Base-by-base conservation (phyloP, 257 asterid genomes). In the Coffea canephora region DNA sequence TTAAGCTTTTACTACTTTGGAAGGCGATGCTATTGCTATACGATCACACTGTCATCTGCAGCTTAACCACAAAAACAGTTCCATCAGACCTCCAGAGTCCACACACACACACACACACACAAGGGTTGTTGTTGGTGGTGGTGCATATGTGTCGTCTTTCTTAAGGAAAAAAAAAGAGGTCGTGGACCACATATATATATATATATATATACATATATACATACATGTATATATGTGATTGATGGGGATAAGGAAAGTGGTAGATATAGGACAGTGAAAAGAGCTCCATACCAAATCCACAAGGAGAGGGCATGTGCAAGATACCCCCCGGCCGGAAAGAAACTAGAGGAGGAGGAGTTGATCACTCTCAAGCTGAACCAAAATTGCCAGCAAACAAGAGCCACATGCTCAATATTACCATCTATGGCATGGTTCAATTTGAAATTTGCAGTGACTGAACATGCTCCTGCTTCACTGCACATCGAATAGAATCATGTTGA, bases 281-380 rank as follows among this genome's bases (percentile, higher is more conserved):
- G 71, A 52, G 76, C 67, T 68, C 39, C 31, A 78, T 79, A 73
- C 89, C 90, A 86, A 85, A 85, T 84, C 80, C 74, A 25, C 21
- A 73, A 43, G 43, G 82, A 75, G 82, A 83, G 79, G 86, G 80
- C 91, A 87, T 80, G 88, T 89, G 89, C 74, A 79, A 52, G 43
- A 39, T 39, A 39, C 43, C 43, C 43, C 31, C 31, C 31, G 31
- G 31, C 43, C 3, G 43, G 82, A 81, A 76, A 43, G 77, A 76
- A 62, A 79, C 82, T 83, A 69, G 83, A 82, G 72, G 77, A 74
- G 78, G 78, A 74, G 90, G 84, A 80, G 73, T 80, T 81, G 3
- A 89, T 85, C 91, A 74, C 89, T 87, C 83, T 89, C 95, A 78
- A 21, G 61, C n/a, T 71, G 46, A 4, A 76, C 55, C 71, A 21